Conservation (phyloP, 495 filamentous ascomycete genomes). For the Choiromyces venosus region DNA sequence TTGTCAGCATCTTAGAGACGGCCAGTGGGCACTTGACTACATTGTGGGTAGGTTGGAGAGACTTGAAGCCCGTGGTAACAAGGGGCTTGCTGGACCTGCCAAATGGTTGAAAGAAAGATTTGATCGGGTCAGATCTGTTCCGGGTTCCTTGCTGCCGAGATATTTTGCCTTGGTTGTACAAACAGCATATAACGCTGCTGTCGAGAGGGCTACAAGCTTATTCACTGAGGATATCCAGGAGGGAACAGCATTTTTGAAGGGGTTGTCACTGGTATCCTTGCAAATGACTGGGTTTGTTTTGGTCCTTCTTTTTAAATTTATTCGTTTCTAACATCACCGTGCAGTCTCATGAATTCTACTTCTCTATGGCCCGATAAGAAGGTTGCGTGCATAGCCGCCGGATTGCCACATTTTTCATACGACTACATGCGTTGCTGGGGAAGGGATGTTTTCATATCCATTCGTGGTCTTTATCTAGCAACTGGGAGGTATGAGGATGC, state of each 20-base stretch:
- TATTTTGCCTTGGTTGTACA: conserved; percentile 88
- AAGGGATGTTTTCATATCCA: conserved; percentile 91
- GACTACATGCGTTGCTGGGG: conserved; percentile 98
- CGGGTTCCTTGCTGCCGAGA: conserved; percentile 81
- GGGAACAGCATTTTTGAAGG: conserved; percentile 79
- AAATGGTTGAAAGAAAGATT: conserved; percentile 79
- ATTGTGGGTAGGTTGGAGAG: conserved; percentile 71
- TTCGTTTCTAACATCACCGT: neutral
- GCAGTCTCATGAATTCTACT: conserved; percentile 67
- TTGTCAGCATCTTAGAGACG: conserved; percentile 84
- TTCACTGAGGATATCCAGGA: conserved; percentile 69
- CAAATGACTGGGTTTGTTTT: conserved; percentile 65
- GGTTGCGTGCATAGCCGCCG: conserved; percentile 84
- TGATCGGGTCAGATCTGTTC: conserved; percentile 72
- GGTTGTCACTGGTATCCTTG: conserved; percentile 78
- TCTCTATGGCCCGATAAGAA: conserved; percentile 80
- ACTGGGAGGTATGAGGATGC: conserved; percentile 84
- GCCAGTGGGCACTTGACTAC: conserved; percentile 93
- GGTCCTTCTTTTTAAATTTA: neutral
- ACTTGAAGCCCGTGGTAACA: conserved; percentile 56
- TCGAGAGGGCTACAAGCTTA: conserved; percentile 68
- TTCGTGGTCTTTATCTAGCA: conserved; percentile 80
- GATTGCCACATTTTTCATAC: conserved; percentile 87
- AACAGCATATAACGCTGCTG: conserved; percentile 77
- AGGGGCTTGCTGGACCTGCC: conserved; percentile 57